A percentile compares a stretch with the other conserved stretches of the same genome.
These are phyloP conservation scores for Claviceps paspali DNA, from an alignment of 2,329 filamentous ascomycete species.

Conservation along the genomic window DNA sequence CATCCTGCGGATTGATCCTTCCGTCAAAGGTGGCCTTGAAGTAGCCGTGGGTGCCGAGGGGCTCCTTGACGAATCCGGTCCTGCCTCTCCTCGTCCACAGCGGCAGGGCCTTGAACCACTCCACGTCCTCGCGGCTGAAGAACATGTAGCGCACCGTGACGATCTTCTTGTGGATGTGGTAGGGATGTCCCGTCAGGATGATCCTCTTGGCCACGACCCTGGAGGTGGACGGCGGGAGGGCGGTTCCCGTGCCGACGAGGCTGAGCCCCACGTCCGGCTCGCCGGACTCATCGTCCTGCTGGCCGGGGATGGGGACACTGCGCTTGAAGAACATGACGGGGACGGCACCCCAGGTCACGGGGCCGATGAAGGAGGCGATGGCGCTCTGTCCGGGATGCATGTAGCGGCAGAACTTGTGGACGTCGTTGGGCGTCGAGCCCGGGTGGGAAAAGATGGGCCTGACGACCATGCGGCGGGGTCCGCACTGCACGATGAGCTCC, in stretches of 20 bases:
- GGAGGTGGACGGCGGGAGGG: constrained; percentile 57
- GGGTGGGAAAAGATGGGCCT: constrained; percentile 80
- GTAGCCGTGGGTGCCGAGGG: constrained; percentile 93
- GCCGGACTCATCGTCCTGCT: constrained; percentile 24
- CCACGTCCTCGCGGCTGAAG: constrained; percentile 88
- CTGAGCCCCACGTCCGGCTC: constrained; percentile 40
- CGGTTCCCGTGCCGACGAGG: constrained; percentile 76
- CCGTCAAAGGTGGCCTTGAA: constrained; percentile 98
- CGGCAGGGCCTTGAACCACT: constrained; percentile 94
- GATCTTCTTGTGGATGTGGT: constrained; percentile 96
- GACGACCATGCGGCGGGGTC: constrained; percentile 70
- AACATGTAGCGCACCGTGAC: constrained; percentile 99
- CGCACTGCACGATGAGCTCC: constrained; percentile 81
- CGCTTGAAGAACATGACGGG: constrained; percentile 79
- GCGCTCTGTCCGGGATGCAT: constrained; percentile 81
- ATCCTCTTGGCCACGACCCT: constrained; percentile 88
- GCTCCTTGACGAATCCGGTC: constrained; percentile 85
- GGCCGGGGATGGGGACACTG: constrained; percentile 24
- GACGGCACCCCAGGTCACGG: constrained; percentile 83
- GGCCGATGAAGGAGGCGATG: constrained; percentile 79
- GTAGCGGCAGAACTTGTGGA: constrained; percentile 91
- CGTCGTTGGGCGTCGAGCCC: constrained; percentile 88
- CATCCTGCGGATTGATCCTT: constrained; percentile 89
- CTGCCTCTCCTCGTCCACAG: constrained; percentile 85
- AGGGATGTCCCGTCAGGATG: constrained; percentile 88